A percentile compares a stretch with the other conserved stretches of the same genome.
These are phyloP conservation scores for Dorcoceras hygrometricum DNA, from an alignment of 257 asterid genomes.

Conservation along the genomic window DNA sequence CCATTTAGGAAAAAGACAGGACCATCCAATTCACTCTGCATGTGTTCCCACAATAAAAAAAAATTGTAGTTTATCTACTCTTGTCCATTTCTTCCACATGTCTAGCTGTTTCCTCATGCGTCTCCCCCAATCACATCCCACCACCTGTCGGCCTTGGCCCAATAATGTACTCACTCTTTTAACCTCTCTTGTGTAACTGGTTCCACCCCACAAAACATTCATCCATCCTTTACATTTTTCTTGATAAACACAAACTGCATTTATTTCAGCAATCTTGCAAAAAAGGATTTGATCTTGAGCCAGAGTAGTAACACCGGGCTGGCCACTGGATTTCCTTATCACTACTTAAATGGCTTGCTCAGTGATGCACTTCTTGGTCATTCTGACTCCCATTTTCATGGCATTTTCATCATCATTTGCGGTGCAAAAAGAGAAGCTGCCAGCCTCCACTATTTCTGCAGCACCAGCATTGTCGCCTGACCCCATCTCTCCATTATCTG, in stretches of 20 bases:
- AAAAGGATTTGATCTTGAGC: slow-evolving; percentile 19
- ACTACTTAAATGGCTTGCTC: slow-evolving; percentile 44
- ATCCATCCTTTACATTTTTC: neutral
- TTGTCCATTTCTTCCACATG: slow-evolving; percentile 57
- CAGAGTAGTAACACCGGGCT: neutral
- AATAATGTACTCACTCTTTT: neutral
- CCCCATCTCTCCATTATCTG: slow-evolving; percentile 43
- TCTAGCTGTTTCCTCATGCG: slow-evolving; percentile 38
- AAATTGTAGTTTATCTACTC: slow-evolving; percentile 44
- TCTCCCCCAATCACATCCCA: slow-evolving; percentile 36
- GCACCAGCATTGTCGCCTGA: slow-evolving; percentile 77
- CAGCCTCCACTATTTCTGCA: slow-evolving; percentile 73
- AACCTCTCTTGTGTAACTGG: slow-evolving; percentile 9
- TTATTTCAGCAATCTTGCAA: slow-evolving; percentile 33
- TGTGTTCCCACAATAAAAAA: slow-evolving; percentile 37
- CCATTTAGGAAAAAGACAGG: slow-evolving; percentile 59
- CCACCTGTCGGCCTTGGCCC: slow-evolving; percentile 32
- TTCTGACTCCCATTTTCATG: slow-evolving; percentile 28
- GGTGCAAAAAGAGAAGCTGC: slow-evolving; percentile 16
- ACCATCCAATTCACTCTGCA: slow-evolving; percentile 48
- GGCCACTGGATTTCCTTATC: slow-evolving; percentile 25
- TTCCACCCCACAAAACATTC: slow-evolving; percentile 27
- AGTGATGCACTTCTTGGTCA: slow-evolving; percentile 22
- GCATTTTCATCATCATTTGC: slow-evolving; percentile 28
- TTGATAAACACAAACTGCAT: slow-evolving; percentile 28